Percentiles rank a stretch among this genome's conserved stretches.
These are phyloP conservation scores for Marasmius sp. DNA, from an alignment of 1,284 basidiomycete genomes.

Conservation along the genomic window DNA sequence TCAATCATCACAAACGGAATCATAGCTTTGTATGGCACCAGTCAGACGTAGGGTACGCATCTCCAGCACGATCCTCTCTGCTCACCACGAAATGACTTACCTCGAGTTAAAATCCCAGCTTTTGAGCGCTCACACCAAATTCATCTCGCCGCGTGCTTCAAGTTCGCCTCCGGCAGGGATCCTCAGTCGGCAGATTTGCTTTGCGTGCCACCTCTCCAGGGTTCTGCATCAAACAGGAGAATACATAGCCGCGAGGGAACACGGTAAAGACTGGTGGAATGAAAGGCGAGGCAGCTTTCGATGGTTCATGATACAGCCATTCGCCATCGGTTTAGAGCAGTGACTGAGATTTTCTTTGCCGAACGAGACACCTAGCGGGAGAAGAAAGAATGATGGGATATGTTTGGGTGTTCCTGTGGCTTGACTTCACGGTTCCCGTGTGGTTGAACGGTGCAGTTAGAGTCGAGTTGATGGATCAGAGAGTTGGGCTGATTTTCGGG, in stretches of 20 bases:
- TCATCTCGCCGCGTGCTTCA: too few species aligned
- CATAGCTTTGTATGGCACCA: too few species aligned
- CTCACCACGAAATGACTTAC: too few species aligned
- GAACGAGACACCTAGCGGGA: background rate
- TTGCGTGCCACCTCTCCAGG: conserved; percentile 4
- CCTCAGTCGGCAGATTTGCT: background rate
- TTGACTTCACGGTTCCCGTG: conserved; percentile 1
- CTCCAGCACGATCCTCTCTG: too few species aligned
- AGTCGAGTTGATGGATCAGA: background rate
- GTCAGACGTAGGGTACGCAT: too few species aligned
- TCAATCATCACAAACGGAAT: too few species aligned
- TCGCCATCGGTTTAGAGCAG: background rate
- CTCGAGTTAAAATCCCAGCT: too few species aligned
- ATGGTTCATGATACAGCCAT: conserved; percentile 4
- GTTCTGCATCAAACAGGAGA: conserved; percentile 5
- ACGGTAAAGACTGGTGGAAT: background rate
- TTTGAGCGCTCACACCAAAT: too few species aligned
- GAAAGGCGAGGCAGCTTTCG: background rate
- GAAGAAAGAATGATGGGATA: conserved; percentile 1
- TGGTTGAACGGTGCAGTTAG: background rate
- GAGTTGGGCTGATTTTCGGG: background rate
- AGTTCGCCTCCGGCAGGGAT: too few species aligned
- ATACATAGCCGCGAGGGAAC: background rate
- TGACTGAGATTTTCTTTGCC: background rate
- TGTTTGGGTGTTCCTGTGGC: conserved; percentile 1